Evolutionary conservation across 2,329 filamentous ascomycete genomes (phyloP), one percentile per base, ranked within the genome.

Genomic region (Aspergillus ustus): DNA sequence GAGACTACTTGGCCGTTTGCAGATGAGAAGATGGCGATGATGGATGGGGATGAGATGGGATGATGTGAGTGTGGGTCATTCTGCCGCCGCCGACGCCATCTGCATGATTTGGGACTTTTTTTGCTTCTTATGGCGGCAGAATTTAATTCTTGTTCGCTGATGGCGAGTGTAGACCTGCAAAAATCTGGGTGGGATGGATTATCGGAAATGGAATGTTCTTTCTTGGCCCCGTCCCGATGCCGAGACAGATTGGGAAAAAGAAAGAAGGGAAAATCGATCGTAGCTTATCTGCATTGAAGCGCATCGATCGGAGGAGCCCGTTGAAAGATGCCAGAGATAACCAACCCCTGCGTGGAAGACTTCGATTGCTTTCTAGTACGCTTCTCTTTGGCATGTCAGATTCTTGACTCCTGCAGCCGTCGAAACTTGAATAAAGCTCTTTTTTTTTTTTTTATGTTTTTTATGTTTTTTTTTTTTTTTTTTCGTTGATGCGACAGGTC

Each of bases 291-390:
- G 29, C 37, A 20, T 31, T 49, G 29, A 50, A 37, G 45, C 34
- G 29, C 44, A 50, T 31, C 48, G 55, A 57, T 57, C 55, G 55
- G 55, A 57, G 55, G 51, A 48, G 20, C 40, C 50, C 54, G 49
- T 52, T 52, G 50, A 49, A 52, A 48, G 28, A 8, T 51, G 54
- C 13, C 48, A 37, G 37, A 45, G 48, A 53, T 50, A 53, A 57
- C 40, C 25, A 5, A 50, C 22, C 52, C 37, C 52, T 57, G 52
- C 45, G n/a, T 51, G 52, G 15, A 57, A 37, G 37, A 15, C 58
- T 61, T 61, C 48, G 28, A 52, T 57, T 57, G 48, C 20, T 31
- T 61, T 61, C 59, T 61, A 48, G 52, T 37, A 56, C 7, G n/a
- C 48, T 48, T 61, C 31, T 48, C 28, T 49, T 46, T 40, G 19